Evolutionary conservation across 2,329 filamentous ascomycete species (phyloP).

Genomic region (Colletotrichum falcatum): DNA sequence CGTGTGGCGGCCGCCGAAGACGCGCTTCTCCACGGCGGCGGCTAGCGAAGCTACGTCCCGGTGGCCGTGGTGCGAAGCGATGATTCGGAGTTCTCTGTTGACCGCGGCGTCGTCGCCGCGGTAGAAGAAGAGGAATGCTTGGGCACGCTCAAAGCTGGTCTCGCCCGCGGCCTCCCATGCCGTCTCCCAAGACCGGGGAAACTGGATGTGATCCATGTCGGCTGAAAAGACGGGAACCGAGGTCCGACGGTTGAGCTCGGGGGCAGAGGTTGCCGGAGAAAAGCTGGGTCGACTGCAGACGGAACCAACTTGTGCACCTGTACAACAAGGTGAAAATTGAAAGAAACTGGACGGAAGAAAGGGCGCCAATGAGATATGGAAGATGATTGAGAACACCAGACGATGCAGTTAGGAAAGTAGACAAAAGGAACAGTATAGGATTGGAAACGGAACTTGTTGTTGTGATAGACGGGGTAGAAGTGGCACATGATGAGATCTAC

Average conservation of each 20-base stretch:
- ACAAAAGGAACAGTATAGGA: not conserved
- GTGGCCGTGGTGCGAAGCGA: constrained; percentile 46
- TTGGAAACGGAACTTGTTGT: not conserved
- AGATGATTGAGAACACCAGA: not conserved
- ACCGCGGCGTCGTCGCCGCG: constrained; percentile 45
- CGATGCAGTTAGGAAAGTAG: not conserved
- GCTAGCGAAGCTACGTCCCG: constrained; percentile 46
- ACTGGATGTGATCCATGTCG: constrained; percentile 14
- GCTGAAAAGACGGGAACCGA: not conserved
- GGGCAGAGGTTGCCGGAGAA: not conserved
- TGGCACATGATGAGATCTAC: not conserved
- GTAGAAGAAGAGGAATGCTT: constrained; percentile 49
- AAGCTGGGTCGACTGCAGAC: not conserved
- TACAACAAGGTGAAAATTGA: not conserved
- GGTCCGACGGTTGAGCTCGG: not conserved
- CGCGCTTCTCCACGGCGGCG: constrained; percentile 43
- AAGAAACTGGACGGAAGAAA: not conserved
- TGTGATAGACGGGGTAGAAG: not conserved
- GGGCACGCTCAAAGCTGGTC: constrained; percentile 47
- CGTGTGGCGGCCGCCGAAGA: constrained; percentile 47
- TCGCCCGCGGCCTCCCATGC: constrained; percentile 25
- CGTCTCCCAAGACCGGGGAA: constrained; percentile 20
- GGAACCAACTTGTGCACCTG: not conserved
- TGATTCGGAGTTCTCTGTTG: constrained; percentile 45
- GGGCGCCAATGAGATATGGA: not conserved